These are phyloP conservation scores for Umbelopsis ramanniana DNA, from an alignment of 192 early-diverging fungal genomes.

Conservation along the genomic window DNA sequence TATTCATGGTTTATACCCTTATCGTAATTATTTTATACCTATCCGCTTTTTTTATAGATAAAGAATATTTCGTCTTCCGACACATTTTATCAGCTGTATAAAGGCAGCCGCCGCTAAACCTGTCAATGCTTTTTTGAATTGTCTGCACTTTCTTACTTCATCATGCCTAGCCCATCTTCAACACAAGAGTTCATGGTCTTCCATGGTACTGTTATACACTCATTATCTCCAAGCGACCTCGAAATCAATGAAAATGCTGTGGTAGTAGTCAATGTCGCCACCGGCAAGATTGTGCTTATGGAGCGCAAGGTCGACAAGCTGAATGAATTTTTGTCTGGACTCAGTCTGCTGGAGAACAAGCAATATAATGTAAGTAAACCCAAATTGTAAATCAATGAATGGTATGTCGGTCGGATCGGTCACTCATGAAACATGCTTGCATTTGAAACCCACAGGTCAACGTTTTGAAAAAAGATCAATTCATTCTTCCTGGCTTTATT, in stretches of 20 bases:
- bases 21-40: neutral
- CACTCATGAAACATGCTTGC: neutral
- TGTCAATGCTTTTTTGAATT: neutral
- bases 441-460: constrained; percentile 36
- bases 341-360: neutral
- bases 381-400: neutral
- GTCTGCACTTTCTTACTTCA: neutral
- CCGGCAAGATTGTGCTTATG: constrained; percentile 72
- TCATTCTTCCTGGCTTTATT: constrained; percentile 89
- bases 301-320: constrained; percentile 49
- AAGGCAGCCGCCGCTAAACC: neutral
- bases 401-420: neutral
- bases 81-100: neutral
- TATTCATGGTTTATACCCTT: neutral
- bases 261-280: constrained; percentile 62
- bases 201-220: constrained; percentile 35
- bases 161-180: constrained; percentile 7
- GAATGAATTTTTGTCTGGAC: constrained; percentile 21
- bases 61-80: neutral
- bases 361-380: constrained; percentile 10
- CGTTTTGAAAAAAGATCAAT: constrained; percentile 59
- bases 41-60: neutral
- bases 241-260: constrained; percentile 68
- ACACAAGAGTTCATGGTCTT: constrained; percentile 15
- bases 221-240: constrained; percentile 51